phyloP scores from a whole-genome alignment of 23 red algal genomes.

The Gracilaria domingensis region DNA sequence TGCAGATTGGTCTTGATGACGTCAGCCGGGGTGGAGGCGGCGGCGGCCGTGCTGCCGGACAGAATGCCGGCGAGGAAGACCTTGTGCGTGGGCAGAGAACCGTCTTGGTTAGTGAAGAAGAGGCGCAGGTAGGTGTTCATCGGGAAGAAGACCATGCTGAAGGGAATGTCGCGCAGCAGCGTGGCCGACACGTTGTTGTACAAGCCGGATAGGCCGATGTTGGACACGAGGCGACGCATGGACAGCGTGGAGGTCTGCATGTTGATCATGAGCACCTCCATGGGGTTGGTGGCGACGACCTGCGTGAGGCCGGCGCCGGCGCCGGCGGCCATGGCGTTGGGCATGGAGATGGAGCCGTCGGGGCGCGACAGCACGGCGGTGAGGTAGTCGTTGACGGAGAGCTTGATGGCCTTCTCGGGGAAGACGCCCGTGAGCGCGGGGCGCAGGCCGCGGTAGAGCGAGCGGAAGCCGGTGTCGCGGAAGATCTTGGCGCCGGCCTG shows the following conservation, averaged over 20 bases:
- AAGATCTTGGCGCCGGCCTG: conserved; percentile 53
- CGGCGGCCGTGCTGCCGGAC: conserved; percentile 78
- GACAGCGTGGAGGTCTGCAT: conserved; percentile 73
- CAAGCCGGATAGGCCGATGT: conserved; percentile 84
- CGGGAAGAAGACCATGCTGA: conserved; percentile 94
- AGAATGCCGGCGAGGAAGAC: conserved; percentile 87
- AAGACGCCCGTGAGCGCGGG: conserved; percentile 83
- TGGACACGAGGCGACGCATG: conserved; percentile 21
- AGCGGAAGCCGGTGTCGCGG: conserved; percentile 45
- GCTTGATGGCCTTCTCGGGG: conserved; percentile 98
- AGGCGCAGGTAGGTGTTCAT: conserved; percentile 72
- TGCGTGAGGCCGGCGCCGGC: conserved; percentile 92
- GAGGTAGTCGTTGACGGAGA: conserved; percentile 94
- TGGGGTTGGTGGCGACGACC: conserved; percentile 94
- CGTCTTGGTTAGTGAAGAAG: conserved; percentile 34
- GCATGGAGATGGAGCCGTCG: conserved; percentile 67
- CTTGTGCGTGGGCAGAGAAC: conserved; percentile 49
- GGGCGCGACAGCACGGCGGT: conserved; percentile 57
- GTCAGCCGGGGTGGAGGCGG: conserved; percentile 85
- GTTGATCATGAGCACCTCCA: conserved; percentile 99
- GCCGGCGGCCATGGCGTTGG: conserved; percentile 77
- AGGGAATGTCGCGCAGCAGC: conserved; percentile 88
- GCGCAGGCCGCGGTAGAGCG: conserved; percentile 75
- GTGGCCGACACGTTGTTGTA: conserved; percentile 86
- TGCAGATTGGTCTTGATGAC: conserved; percentile 96